These are phyloP conservation scores for Aspergillus alliaceus DNA, from an alignment of 2,329 filamentous ascomycete genomes.

Conservation along the genomic window DNA sequence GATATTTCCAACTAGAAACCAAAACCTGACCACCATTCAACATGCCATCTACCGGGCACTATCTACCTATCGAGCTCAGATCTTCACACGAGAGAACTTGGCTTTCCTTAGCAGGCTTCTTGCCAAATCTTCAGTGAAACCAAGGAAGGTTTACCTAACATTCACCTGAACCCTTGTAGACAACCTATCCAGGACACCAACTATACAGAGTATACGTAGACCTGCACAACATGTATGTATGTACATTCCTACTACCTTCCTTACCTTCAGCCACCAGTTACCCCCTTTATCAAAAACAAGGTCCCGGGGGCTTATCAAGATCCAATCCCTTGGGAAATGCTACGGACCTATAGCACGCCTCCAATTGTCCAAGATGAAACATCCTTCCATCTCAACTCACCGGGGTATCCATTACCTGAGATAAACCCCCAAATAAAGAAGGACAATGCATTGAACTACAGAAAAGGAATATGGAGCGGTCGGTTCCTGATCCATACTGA, in stretches of 20 bases:
- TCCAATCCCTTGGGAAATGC: neutral
- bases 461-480: neutral
- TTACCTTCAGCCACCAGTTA: neutral
- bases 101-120: neutral
- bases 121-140: neutral
- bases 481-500: neutral
- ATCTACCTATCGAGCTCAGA: neutral
- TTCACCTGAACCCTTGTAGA: neutral
- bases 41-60: neutral
- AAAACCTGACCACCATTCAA: neutral
- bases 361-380: neutral
- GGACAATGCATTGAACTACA: neutral
- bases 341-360: neutral
- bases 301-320: neutral
- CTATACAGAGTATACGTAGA: neutral
- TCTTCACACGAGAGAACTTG: neutral
- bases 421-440: neutral
- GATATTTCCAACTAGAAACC: neutral
- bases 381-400: slow-evolving; percentile 3
- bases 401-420: neutral
- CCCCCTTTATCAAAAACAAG: neutral
- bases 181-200: too few species aligned
- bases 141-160: neutral
- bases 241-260: neutral
- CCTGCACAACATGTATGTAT: neutral